phyloP scores from a whole-genome alignment of 345 rosid genomes.

The Brassica juncea region DNA sequence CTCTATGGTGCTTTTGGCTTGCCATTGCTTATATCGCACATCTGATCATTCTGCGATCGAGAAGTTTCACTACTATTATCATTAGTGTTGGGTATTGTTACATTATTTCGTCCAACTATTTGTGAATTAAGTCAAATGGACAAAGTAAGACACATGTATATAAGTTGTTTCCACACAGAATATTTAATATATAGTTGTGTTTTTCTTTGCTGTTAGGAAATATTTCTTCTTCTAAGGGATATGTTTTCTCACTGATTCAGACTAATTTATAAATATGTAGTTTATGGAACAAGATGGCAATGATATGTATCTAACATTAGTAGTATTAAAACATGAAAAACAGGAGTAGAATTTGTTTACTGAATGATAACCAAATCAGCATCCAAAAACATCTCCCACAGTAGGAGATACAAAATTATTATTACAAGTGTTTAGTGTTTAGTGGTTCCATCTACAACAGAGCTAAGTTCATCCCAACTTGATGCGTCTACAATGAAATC shows the following conservation, averaged over 20 bases:
- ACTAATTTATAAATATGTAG: background rate
- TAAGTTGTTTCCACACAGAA: no score
- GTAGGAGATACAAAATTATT: background rate
- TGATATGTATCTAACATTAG: background rate
- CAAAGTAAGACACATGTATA: background rate
- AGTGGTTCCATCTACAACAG: constrained; percentile 52
- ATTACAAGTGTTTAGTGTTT: constrained; percentile 33
- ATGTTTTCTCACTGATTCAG: background rate
- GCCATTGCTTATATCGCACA: background rate
- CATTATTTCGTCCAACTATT: background rate
- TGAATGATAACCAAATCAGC: background rate
- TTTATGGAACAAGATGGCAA: background rate
- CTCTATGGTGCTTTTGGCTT: background rate
- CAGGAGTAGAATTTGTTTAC: background rate
- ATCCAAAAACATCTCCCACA: background rate
- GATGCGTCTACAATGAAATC: constrained; percentile 47
- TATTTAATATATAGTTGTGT: background rate
- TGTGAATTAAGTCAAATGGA: background rate
- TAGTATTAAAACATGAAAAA: background rate
- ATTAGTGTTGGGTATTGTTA: background rate
- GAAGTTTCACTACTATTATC: background rate
- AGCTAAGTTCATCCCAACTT: constrained; percentile 74
- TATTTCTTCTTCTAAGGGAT: background rate
- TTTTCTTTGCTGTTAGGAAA: background rate
- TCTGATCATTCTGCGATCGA: background rate